phyloP scores from a whole-genome alignment of 306 rosid species.

The Medicago lupulina region DNA sequence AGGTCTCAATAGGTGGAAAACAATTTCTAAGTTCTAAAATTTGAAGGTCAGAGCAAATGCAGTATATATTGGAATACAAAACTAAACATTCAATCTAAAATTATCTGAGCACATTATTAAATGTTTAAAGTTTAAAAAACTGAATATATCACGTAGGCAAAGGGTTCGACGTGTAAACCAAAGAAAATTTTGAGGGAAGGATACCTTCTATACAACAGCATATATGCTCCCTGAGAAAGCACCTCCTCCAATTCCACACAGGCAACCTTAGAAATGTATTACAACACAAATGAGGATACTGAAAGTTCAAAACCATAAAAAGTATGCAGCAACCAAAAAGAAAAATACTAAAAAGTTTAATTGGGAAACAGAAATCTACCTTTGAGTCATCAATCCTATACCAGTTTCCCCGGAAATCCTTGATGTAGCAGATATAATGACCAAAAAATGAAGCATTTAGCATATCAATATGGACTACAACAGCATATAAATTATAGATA shows the following conservation, averaged over 20 bases:
- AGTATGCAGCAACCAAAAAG: conserved; percentile 15
- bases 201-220: conserved; percentile 95
- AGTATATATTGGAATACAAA: conserved; percentile 13
- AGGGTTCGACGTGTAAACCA: conserved; percentile 6
- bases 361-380: conserved; percentile 52
- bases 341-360: conserved; percentile 28
- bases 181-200: conserved; percentile 20
- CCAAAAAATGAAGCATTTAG: conserved; percentile 97
- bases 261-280: conserved; percentile 59
- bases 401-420: conserved; percentile 86
- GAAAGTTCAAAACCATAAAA: conserved; percentile 30
- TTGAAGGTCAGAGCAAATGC: conserved; percentile 17
- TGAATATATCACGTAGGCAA: conserved; percentile 23
- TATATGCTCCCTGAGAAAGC: conserved; percentile 94
- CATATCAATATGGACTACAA: conserved; percentile 95
- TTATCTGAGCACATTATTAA: conserved; percentile 27
- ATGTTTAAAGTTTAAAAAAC: not conserved
- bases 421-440: conserved; percentile 90
- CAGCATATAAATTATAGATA: conserved; percentile 82
- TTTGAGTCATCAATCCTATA: conserved; percentile 81
- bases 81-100: conserved; percentile 36
- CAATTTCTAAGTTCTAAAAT: conserved; percentile 23
- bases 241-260: conserved; percentile 86
- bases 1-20: conserved; percentile 12
- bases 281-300: conserved; percentile 37